These are phyloP conservation scores for Esteya vermicola DNA, from an alignment of 2,329 filamentous ascomycete species.

Conservation along the genomic window DNA sequence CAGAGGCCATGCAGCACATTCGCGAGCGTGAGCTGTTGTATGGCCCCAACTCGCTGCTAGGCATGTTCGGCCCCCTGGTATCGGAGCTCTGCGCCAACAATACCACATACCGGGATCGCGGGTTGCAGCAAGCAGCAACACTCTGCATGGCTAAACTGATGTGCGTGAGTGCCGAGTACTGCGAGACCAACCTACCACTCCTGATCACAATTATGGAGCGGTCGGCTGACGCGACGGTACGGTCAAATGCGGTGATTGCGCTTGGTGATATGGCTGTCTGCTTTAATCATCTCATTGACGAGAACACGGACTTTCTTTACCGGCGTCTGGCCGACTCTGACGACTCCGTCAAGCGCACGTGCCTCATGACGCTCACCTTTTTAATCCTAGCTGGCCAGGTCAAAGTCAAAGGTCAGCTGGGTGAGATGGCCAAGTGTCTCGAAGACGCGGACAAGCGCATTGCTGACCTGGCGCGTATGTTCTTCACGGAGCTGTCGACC, in stretches of 20 bases:
- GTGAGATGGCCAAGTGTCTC: conserved; percentile 97
- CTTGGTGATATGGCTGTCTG: conserved; percentile 98
- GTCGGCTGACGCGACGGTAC: conserved; percentile 79
- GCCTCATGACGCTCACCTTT: conserved; percentile 96
- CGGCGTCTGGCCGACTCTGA: conserved; percentile 81
- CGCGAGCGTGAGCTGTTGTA: conserved; percentile 75
- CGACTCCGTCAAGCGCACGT: conserved; percentile 86
- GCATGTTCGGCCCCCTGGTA: conserved; percentile 81
- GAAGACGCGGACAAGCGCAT: conserved; percentile 94
- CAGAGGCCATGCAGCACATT: conserved; percentile 72
- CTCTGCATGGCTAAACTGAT: conserved; percentile 95
- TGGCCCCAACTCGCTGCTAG: conserved; percentile 69
- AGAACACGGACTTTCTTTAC: conserved; percentile 97
- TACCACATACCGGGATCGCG: conserved; percentile 77
- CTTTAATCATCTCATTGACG: conserved; percentile 98
- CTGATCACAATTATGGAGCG: conserved; percentile 97
- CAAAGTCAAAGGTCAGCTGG: conserved; percentile 96
- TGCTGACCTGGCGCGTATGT: conserved; percentile 89
- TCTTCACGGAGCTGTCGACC: conserved; percentile 92
- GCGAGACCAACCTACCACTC: conserved; percentile 79
- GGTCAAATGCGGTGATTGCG: conserved; percentile 92
- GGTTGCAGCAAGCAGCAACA: conserved; percentile 83
- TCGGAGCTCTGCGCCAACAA: conserved; percentile 92
- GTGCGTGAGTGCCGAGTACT: conserved; percentile 96
- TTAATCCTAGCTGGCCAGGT: conserved; percentile 93